Percentiles rank a stretch among this genome's conserved stretches.
These are phyloP conservation scores for Globisporangium radiosum DNA, from an alignment of 352 stramenopile genomes.

Conservation along the genomic window DNA sequence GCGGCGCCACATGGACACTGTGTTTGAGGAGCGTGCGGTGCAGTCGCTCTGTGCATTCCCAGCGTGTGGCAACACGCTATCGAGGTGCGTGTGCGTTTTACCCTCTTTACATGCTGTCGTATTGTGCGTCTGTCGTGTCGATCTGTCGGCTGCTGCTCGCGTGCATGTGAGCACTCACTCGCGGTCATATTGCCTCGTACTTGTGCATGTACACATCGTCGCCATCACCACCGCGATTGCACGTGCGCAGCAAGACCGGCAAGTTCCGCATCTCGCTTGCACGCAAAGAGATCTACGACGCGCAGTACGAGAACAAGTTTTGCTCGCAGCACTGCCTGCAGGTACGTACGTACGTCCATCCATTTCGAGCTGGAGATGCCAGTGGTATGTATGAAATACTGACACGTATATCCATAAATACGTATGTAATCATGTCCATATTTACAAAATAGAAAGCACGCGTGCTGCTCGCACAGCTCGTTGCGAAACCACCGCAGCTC, in stretches of 20 bases:
- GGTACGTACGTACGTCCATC: conserved; percentile 17
- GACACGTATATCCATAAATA: no score
- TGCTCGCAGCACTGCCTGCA: conserved; percentile 65
- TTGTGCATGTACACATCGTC: background rate
- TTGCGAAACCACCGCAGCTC: conserved; percentile 75
- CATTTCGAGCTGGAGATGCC: background rate
- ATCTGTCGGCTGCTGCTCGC: background rate
- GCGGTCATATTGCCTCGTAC: background rate
- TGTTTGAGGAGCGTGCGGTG: conserved; percentile 75
- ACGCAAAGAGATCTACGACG: conserved; percentile 75
- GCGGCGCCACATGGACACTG: conserved; percentile 69
- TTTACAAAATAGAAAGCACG: conserved; percentile 49
- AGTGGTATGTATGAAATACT: no score
- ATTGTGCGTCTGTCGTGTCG: no score
- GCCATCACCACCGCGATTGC: background rate
- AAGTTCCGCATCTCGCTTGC: conserved; percentile 74
- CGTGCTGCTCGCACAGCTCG: conserved; percentile 50
- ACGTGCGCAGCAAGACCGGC: conserved; percentile 30
- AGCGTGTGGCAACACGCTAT: conserved; percentile 46
- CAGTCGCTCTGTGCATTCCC: conserved; percentile 69
- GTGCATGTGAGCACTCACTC: background rate
- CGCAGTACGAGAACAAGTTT: conserved; percentile 76
- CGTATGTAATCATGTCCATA: no score
- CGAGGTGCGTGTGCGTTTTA: conserved; percentile 23
- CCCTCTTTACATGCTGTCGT: no score